A percentile compares a stretch with the other conserved stretches of the same genome.
Evolutionary conservation across 176 grass and related monocot species (phyloP).

Genomic region (Bonia amplexicaulis): DNA sequence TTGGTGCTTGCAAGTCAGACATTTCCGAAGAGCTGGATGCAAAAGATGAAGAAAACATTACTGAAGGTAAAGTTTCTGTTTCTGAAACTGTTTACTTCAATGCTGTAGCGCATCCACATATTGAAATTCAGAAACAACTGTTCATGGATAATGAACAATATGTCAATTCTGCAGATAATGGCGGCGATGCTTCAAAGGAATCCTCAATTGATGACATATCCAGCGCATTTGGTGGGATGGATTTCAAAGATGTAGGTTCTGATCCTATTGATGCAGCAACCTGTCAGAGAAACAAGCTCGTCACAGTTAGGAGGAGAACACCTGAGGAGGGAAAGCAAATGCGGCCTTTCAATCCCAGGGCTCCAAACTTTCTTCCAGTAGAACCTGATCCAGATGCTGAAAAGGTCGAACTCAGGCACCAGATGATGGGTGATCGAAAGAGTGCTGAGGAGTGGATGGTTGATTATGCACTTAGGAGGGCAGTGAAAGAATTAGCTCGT

Average conservation of each 20-base stretch:
- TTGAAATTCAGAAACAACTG: neutral
- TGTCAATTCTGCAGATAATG: neutral
- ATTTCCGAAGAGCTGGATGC: slow-evolving; percentile 22
- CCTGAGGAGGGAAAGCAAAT: slow-evolving; percentile 26
- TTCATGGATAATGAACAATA: neutral
- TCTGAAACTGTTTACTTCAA: neutral
- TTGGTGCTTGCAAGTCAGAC: slow-evolving; percentile 33
- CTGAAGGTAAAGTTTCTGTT: slow-evolving; percentile 27
- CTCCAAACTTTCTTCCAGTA: slow-evolving; percentile 52
- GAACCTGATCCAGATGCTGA: slow-evolving; percentile 58
- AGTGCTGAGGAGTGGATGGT: slow-evolving; percentile 88
- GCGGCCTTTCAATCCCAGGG: slow-evolving; percentile 57
- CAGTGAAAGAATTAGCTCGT: slow-evolving; percentile 52
- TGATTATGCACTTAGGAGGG: slow-evolving; percentile 72
- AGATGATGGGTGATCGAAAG: slow-evolving; percentile 55
- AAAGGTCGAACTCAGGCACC: slow-evolving; percentile 76
- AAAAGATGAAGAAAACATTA: neutral
- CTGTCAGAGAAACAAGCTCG: slow-evolving; percentile 32
- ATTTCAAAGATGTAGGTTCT: slow-evolving; percentile 35
- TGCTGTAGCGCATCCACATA: neutral
- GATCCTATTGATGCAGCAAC: neutral
- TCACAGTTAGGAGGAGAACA: slow-evolving; percentile 26
- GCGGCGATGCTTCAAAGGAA: neutral
- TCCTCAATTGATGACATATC: slow-evolving; percentile 50
- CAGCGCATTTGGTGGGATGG: slow-evolving; percentile 32